Evolutionary conservation across 2,329 filamentous ascomycete genomes (phyloP).

Genomic region (Cladosporium sp.): DNA sequence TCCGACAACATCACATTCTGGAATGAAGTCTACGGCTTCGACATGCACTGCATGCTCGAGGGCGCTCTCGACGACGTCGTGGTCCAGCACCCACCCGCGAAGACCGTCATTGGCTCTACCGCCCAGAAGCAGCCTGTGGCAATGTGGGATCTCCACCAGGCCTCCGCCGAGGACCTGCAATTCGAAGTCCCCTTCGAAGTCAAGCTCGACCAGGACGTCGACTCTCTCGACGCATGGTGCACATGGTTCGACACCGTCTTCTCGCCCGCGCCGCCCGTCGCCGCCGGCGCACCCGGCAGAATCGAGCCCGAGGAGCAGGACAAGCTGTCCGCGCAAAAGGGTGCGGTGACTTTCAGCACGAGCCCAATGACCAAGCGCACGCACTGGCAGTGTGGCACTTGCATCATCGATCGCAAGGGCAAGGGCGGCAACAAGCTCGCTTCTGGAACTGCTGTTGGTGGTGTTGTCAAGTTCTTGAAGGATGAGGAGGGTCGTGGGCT

Average conservation of each 20-base stretch:
- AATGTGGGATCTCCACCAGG: constrained; percentile 73
- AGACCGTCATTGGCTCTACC: constrained; percentile 39
- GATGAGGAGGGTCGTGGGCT: constrained; percentile 40
- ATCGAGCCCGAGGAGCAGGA: constrained; percentile 37
- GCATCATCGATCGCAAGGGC: constrained; percentile 64
- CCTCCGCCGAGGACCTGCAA: constrained; percentile 69
- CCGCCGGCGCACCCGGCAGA: constrained; percentile 48
- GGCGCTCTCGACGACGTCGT: constrained; percentile 73
- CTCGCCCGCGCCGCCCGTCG: constrained; percentile 58
- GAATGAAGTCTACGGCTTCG: constrained; percentile 91
- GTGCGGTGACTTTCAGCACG: constrained; percentile 79
- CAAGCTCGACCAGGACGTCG: constrained; percentile 61
- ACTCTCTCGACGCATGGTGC: constrained; percentile 78
- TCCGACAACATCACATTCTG: constrained; percentile 80
- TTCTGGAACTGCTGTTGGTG: constrained; percentile 7
- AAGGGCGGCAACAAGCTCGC: constrained; percentile 33
- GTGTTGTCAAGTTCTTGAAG: constrained; percentile 22
- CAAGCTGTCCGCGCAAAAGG: constrained; percentile 58
- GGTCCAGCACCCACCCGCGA: constrained; percentile 26
- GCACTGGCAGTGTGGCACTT: constrained; percentile 86
- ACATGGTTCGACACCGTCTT: constrained; percentile 97
- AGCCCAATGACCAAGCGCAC: constrained; percentile 75
- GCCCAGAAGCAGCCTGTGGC: constrained; percentile 63
- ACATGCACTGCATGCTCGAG: constrained; percentile 87
- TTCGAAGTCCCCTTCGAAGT: constrained; percentile 71